Conservation (phyloP, 192 early-diverging fungal genomes). For the Physocladia obscura region DNA sequence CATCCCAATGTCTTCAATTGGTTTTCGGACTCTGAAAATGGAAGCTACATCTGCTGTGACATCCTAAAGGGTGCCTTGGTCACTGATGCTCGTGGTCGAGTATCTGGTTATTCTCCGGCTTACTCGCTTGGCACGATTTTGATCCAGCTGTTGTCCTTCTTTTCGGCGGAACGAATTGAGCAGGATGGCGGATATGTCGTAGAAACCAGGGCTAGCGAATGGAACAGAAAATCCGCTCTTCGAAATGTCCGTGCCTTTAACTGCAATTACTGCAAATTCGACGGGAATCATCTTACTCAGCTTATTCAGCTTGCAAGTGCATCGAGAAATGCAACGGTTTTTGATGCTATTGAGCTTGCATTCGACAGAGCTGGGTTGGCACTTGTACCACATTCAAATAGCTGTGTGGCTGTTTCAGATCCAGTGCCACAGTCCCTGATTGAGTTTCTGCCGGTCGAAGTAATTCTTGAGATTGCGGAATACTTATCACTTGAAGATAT, state of each 20-base stretch:
- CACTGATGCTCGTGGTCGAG: slow-evolving; percentile 11
- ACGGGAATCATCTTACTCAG: background rate
- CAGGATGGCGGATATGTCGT: background rate
- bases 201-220: background rate
- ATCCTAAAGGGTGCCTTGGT: slow-evolving; percentile 16
- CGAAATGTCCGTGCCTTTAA: background rate
- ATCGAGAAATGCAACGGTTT: background rate
- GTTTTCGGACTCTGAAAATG: too few species aligned
- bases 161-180: slow-evolving; percentile 21
- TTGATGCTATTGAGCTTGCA: too few species aligned
- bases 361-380: too few species aligned
- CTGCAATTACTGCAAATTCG: slow-evolving; percentile 20
- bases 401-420: too few species aligned
- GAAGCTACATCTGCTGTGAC: slow-evolving; percentile 36
- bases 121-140: slow-evolving; percentile 24
- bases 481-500: slow-evolving; percentile 18
- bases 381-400: too few species aligned
- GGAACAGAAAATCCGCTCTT: background rate
- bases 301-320: background rate
- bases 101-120: slow-evolving; percentile 32
- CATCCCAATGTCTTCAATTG: slow-evolving; percentile 27
- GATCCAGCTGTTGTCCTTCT: slow-evolving; percentile 32
- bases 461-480: slow-evolving; percentile 13
- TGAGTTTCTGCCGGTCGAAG: slow-evolving; percentile 3
- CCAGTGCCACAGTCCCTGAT: background rate